Evolutionary conservation across 192 early-diverging fungal genomes (phyloP).

Genomic region (Dissophora ornata): DNA sequence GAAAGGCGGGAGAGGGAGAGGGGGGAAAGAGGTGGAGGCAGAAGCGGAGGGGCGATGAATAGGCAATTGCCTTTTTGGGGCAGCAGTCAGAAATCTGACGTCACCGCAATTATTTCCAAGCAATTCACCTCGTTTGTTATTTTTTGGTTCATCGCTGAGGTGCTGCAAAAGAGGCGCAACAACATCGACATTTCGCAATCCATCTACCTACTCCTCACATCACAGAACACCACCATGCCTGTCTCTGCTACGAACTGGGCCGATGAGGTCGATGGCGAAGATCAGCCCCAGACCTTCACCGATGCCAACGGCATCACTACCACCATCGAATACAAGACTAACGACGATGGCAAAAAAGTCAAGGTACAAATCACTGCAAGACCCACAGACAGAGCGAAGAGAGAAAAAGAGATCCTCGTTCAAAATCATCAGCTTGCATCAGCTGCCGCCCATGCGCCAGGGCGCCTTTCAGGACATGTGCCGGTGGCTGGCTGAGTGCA

Average conservation of each 20-base stretch:
- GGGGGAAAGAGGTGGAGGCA: neutral
- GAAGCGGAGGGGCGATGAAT: neutral
- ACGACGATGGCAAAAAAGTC: conserved; percentile 93
- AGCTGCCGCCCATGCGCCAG: too few relatives aligned
- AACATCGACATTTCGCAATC: neutral
- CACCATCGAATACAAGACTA: conserved; percentile 83
- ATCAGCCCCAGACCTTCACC: conserved; percentile 61
- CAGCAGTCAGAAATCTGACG: too few relatives aligned
- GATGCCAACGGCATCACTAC: conserved; percentile 86
- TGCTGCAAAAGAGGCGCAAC: neutral
- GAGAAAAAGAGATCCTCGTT: too few relatives aligned
- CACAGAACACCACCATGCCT: conserved; percentile 33
- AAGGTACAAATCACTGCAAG: conserved; percentile 63
- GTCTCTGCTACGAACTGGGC: conserved; percentile 55
- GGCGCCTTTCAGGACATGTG: too few relatives aligned
- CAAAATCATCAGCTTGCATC: too few relatives aligned
- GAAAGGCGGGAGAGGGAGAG: neutral
- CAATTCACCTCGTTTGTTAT: conserved; percentile 1
- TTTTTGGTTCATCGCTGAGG: neutral
- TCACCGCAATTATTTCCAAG: too few relatives aligned
- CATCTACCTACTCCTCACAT: conserved; percentile 7
- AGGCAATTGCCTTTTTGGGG: too few relatives aligned
- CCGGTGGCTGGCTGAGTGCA: too few relatives aligned
- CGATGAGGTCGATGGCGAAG: conserved; percentile 55
- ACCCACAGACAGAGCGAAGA: neutral